Percentiles rank a stretch among this genome's conserved stretches.
phyloP scores from a whole-genome alignment of 805 yeast genomes.

The Wickerhamomyces kurtzmanii region DNA sequence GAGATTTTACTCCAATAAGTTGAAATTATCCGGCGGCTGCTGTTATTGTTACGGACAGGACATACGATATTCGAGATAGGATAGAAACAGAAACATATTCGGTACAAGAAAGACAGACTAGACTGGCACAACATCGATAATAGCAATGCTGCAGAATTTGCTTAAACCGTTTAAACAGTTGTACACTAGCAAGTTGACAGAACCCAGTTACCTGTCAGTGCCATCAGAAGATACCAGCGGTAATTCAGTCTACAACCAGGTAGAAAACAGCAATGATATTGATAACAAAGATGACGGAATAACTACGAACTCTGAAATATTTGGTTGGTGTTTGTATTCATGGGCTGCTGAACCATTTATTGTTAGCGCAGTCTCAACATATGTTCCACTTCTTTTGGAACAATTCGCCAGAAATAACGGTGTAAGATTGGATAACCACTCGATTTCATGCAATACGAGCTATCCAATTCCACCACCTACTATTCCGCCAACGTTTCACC shows the following conservation, averaged over 20 bases:
- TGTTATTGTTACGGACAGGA: too few relatives aligned
- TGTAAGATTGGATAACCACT: slow-evolving; percentile 48
- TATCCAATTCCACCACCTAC: slow-evolving; percentile 22
- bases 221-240: slow-evolving; percentile 2
- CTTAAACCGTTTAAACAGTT: too few relatives aligned
- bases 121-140: too few relatives aligned
- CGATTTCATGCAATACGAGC: slow-evolving; percentile 37
- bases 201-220: slow-evolving; percentile 5
- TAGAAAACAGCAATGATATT: slow-evolving; percentile 1
- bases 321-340: slow-evolving; percentile 62
- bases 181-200: background rate
- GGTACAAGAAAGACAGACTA: too few relatives aligned
- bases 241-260: background rate
- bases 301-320: slow-evolving; percentile 32
- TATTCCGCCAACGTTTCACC: slow-evolving; percentile 24
- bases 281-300: slow-evolving; percentile 6
- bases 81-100: too few relatives aligned
- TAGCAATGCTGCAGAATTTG: slow-evolving; percentile 1
- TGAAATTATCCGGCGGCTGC: too few relatives aligned
- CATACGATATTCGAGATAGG: too few relatives aligned
- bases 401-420: slow-evolving; percentile 69
- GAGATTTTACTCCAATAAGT: too few relatives aligned
- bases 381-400: slow-evolving; percentile 63
- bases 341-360: slow-evolving; percentile 79
- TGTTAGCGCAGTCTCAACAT: slow-evolving; percentile 72